Percentiles rank a stretch among this genome's conserved stretches.
Conservation (phyloP, 352 stramenopile genomes). For the Blastocystis sp. region DNA sequence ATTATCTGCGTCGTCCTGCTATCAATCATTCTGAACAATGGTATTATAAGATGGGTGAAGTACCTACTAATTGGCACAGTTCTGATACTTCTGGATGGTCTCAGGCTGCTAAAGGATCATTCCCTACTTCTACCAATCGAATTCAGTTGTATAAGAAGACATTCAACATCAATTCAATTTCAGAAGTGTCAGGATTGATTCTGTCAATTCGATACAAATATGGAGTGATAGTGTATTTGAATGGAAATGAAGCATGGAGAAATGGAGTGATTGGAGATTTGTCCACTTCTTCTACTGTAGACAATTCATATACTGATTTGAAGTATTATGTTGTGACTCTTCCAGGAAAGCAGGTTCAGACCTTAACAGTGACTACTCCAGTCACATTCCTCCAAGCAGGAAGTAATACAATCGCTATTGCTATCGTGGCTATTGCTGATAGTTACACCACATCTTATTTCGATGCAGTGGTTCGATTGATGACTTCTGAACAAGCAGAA, state of each 20-base stretch:
- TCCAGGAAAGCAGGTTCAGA: not conserved
- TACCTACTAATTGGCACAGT: not conserved
- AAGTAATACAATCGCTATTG: constrained; percentile 39
- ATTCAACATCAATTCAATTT: not conserved
- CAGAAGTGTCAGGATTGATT: not conserved
- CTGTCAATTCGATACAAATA: constrained; percentile 36
- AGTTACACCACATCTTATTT: constrained; percentile 12
- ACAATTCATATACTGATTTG: not conserved
- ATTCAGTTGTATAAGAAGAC: constrained; percentile 54
- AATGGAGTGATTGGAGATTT: constrained; percentile 26
- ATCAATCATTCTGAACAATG: not conserved
- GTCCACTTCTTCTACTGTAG: not conserved
- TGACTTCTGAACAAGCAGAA: not conserved
- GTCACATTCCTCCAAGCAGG: not conserved
- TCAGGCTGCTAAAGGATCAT: not conserved
- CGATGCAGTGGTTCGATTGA: constrained; percentile 15
- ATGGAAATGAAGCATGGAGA: constrained; percentile 23
- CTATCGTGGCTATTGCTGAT: not conserved
- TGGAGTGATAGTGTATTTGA: constrained; percentile 40
- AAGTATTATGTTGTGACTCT: constrained; percentile 7
- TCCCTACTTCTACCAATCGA: not conserved
- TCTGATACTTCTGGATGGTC: not conserved
- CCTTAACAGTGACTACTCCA: not conserved
- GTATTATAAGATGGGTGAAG: constrained; percentile 45
- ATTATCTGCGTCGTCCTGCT: not conserved